phyloP scores from a whole-genome alignment of 768 basidiomycete species.

The Calocybe indica region DNA sequence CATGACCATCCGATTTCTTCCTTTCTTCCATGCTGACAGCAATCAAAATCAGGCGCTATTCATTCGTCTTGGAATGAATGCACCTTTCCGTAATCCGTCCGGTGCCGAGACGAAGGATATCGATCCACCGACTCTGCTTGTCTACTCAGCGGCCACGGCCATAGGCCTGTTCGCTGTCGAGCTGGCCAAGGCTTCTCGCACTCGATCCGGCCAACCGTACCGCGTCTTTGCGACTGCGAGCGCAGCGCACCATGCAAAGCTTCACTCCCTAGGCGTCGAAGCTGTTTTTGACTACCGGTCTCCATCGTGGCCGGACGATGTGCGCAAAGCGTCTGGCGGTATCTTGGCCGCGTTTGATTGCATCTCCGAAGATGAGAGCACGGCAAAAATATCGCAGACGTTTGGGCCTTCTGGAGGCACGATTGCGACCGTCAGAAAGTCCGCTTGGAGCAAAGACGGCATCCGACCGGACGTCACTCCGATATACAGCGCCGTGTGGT shows the following conservation, averaged over 20 bases:
- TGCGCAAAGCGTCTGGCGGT: conserved; percentile 19
- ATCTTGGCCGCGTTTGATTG: conserved; percentile 26
- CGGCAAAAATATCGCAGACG: conserved; percentile 22
- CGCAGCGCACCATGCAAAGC: conserved; percentile 20
- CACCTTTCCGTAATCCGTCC: conserved; percentile 22
- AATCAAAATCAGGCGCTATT: conserved; percentile 20
- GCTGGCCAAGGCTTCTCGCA: conserved; percentile 18
- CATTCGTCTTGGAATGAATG: conserved; percentile 21
- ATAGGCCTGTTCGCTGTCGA: conserved; percentile 25
- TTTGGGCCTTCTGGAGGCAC: conserved; percentile 20
- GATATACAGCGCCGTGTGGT: conserved; percentile 26
- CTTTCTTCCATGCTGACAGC: not conserved
- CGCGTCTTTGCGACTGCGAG: conserved; percentile 25
- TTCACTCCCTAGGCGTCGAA: conserved; percentile 21
- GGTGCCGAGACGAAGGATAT: conserved; percentile 5
- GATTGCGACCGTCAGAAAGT: conserved; percentile 22
- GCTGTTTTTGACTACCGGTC: conserved; percentile 26
- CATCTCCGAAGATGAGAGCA: conserved; percentile 25
- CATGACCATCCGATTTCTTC: conserved; percentile 3
- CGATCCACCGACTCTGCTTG: conserved; percentile 19
- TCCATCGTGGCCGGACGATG: conserved; percentile 22
- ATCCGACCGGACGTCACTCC: conserved; percentile 19
- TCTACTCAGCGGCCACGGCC: conserved; percentile 29
- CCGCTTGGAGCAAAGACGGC: conserved; percentile 18
- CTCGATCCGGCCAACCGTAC: conserved; percentile 16